Evolutionary conservation across 129 eudicot species (phyloP).

Genomic region (Erigeron canadensis): DNA sequence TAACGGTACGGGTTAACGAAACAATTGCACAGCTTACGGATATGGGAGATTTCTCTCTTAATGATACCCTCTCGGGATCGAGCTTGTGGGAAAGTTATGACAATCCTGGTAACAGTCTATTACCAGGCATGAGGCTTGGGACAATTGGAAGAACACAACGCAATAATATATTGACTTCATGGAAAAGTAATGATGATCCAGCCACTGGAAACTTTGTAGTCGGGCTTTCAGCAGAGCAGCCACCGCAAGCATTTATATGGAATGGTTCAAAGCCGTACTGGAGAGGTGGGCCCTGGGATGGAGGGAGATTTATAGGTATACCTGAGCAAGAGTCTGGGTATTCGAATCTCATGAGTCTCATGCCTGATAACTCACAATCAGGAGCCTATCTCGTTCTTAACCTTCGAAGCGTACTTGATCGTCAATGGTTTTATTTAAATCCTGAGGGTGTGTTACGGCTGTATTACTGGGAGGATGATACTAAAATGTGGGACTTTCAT

Average conservation of each 20-base stretch:
- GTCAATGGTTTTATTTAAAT: neutral
- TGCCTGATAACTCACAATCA: slow-evolving; percentile 15
- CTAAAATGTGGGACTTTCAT: neutral
- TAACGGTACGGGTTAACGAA: neutral
- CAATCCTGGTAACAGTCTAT: slow-evolving; percentile 11
- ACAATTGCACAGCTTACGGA: slow-evolving; percentile 24
- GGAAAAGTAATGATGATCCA: slow-evolving; percentile 15
- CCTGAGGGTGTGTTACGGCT: slow-evolving; percentile 4
- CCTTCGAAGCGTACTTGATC: neutral
- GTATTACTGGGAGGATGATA: neutral
- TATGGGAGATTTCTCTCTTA: slow-evolving; percentile 23
- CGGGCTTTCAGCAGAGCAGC: slow-evolving; percentile 20
- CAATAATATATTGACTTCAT: slow-evolving; percentile 14
- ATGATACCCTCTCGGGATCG: slow-evolving; percentile 6
- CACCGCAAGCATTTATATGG: slow-evolving; percentile 25
- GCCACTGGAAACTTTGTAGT: slow-evolving; percentile 9
- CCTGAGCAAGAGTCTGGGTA: slow-evolving; percentile 12
- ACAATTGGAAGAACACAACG: neutral
- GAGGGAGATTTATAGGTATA: slow-evolving; percentile 20
- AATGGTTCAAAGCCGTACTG: neutral
- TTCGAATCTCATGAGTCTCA: slow-evolving; percentile 6
- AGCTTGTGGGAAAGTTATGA: slow-evolving; percentile 9
- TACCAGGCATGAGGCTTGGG: slow-evolving; percentile 29
- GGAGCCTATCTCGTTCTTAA: slow-evolving; percentile 1
- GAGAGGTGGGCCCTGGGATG: slow-evolving; percentile 29